phyloP scores from a whole-genome alignment of 73 alveolate genomes.

The Breviolum minutum region DNA sequence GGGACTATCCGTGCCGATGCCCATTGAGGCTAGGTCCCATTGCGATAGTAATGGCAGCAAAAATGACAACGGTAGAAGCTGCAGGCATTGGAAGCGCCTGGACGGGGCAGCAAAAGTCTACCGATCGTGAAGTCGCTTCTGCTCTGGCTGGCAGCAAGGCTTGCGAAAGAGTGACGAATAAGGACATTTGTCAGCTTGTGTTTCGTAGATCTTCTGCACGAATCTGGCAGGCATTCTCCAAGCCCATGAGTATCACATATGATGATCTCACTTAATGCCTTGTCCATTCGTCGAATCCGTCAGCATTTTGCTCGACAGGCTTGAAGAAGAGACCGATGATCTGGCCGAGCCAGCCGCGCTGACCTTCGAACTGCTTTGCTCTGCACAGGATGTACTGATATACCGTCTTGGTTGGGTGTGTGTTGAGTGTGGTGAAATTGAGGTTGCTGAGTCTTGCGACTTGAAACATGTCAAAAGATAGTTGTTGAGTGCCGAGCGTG shows the following conservation, averaged over 20 bases:
- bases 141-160: constrained; percentile 4
- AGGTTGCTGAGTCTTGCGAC: no score
- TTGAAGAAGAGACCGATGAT: background rate
- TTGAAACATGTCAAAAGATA: no score
- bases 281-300: background rate
- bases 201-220: background rate
- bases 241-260: background rate
- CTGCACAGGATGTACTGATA: background rate
- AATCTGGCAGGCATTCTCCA: background rate
- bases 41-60: no score
- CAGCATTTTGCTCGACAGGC: background rate
- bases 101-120: background rate
- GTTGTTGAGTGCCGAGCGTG: no score
- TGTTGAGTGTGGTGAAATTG: background rate
- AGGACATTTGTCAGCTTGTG: no score
- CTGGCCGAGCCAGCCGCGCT: constrained; percentile 12
- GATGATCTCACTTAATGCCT: background rate
- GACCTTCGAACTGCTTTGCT: background rate
- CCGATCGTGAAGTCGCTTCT: background rate
- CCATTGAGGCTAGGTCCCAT: no score
- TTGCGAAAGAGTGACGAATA: background rate
- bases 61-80: background rate
- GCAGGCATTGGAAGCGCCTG: constrained; percentile 17
- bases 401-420: background rate
- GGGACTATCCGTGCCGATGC: no score